A percentile compares a stretch with the other conserved stretches of the same genome.
Conservation (phyloP, 2,329 filamentous ascomycete species). For the Hypoxylon sp. region DNA sequence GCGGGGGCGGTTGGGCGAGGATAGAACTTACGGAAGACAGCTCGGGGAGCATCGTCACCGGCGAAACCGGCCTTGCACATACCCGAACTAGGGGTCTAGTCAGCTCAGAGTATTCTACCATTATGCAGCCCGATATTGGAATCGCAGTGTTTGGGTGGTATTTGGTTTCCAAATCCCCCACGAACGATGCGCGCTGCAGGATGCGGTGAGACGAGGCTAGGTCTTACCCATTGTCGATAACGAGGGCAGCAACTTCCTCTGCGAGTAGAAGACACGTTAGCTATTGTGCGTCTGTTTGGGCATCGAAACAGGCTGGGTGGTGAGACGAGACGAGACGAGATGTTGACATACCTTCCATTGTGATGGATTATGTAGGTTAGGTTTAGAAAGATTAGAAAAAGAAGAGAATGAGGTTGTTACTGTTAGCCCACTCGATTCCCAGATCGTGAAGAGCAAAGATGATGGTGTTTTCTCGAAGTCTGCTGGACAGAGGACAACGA, state of each 20-base stretch:
- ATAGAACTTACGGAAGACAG: conserved; percentile 96
- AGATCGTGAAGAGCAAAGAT: conserved; percentile 54
- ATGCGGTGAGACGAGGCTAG: conserved; percentile 58
- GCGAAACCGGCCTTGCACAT: conserved; percentile 99
- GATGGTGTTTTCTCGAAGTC: conserved; percentile 51
- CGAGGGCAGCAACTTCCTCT: conserved; percentile 99
- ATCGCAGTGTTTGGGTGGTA: conserved; percentile 39
- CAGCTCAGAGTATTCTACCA: conserved; percentile 43
- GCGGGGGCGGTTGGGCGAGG: conserved; percentile 57
- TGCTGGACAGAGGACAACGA: conserved; percentile 57
- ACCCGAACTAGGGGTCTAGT: conserved; percentile 82
- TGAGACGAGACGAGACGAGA: conserved; percentile 31
- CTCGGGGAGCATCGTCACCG: conserved; percentile 99
- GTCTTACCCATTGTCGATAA: conserved; percentile 99
- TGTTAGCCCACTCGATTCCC: conserved; percentile 56
- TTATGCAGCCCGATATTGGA: conserved; percentile 12
- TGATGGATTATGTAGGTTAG: conserved; percentile 63
- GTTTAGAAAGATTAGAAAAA: conserved; percentile 50
- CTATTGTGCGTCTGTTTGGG: conserved; percentile 45
- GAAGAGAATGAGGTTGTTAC: conserved; percentile 50
- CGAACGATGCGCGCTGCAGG: conserved; percentile 44
- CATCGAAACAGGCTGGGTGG: conserved; percentile 23
- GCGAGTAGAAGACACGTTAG: conserved; percentile 64
- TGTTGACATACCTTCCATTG: conserved; percentile 74
- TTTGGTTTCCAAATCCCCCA: conserved; percentile 24